Percentiles rank a stretch among this genome's conserved stretches.
These are phyloP conservation scores for Ustilago shanxiensis DNA, from an alignment of 1,284 basidiomycete genomes.

Conservation along the genomic window DNA sequence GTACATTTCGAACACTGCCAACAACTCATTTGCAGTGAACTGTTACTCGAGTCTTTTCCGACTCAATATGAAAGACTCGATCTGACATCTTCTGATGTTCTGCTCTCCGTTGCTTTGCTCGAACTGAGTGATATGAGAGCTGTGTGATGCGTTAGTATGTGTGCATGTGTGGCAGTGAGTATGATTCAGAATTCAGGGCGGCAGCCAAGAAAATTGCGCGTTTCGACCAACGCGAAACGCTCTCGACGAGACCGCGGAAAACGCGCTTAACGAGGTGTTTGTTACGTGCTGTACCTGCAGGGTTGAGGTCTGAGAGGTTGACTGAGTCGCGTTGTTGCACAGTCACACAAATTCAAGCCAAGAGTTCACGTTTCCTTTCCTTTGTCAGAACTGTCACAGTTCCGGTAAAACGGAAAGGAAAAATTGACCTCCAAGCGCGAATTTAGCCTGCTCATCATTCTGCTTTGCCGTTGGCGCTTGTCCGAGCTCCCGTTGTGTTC, in stretches of 20 bases:
- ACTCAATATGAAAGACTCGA: neutral
- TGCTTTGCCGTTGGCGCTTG: no score
- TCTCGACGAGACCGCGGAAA: neutral
- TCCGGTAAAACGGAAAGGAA: neutral
- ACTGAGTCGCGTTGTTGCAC: neutral
- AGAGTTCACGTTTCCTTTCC: neutral
- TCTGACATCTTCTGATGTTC: neutral
- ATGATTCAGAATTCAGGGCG: neutral
- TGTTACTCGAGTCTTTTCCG: no score
- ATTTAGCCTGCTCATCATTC: neutral
- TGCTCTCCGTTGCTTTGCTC: neutral
- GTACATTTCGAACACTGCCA: neutral
- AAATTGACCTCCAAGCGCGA: neutral
- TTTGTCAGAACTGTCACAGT: neutral
- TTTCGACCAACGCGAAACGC: conserved; percentile 7
- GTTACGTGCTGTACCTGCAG: neutral
- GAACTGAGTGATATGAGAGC: neutral
- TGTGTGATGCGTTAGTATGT: neutral
- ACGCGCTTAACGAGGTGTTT: neutral
- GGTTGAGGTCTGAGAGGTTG: neutral
- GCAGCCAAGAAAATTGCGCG: conserved; percentile 2
- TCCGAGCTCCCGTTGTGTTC: neutral
- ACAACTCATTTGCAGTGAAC: neutral
- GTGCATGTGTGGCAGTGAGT: neutral
- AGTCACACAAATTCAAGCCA: neutral